Evolutionary conservation across 1,284 basidiomycete species (phyloP).

Genomic region (Trichosporon sp.): DNA sequence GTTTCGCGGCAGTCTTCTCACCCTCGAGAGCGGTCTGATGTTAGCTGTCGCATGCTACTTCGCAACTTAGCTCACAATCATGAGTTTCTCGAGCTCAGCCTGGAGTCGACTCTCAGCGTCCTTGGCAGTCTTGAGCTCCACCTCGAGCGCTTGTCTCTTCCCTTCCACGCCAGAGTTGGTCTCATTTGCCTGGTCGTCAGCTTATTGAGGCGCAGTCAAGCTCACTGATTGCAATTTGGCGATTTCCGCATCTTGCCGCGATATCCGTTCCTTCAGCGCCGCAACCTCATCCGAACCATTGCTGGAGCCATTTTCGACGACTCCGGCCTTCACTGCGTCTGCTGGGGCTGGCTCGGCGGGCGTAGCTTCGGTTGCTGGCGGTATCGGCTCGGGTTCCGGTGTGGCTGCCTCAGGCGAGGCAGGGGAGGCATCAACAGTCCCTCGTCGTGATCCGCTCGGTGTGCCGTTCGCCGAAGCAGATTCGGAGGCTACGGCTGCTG

Average conservation of each 20-base stretch:
- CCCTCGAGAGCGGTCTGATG: background rate
- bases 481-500: background rate
- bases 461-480: background rate
- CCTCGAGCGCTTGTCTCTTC: background rate
- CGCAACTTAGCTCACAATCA: background rate
- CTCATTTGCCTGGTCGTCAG: background rate
- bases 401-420: background rate
- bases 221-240: background rate
- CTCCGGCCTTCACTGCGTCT: background rate
- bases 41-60: background rate
- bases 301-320: conserved; percentile 24
- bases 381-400: background rate
- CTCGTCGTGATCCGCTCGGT: background rate
- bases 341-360: background rate
- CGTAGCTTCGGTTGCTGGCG: background rate
- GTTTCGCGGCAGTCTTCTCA: background rate
- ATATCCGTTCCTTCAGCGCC: conserved; percentile 7
- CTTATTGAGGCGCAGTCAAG: background rate
- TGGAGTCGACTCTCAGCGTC: background rate
- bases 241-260: background rate
- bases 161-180: background rate
- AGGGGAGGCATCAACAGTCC: background rate
- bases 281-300: conserved; percentile 30
- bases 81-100: background rate
- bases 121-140: background rate